Base-by-base conservation (phyloP, 176 grass and related monocot genomes). In the Juncus inflexus region DNA sequence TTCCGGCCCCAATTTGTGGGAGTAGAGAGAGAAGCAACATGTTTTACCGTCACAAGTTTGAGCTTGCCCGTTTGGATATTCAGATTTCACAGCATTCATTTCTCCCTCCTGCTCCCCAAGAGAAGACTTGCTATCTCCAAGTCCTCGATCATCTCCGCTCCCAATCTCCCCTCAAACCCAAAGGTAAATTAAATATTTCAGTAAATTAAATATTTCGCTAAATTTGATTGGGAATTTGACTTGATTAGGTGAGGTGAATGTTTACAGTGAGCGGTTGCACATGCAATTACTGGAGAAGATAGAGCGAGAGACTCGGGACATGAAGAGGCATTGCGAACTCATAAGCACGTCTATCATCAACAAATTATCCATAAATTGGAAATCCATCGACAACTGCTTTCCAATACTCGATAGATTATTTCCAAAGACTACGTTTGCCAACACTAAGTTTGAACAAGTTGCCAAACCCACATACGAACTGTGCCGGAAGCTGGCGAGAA, bases 21-120 rank as follows among this genome's bases (percentile, higher is more conserved):
- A 54, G 51, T n/a, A 54, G n/a, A n/a, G 51, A 54, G 11, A 54
- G 51, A 54, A 54, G 51, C 51, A 54, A 54, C 19, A 1, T 28
- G 3, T 54, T 54, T 54, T 54, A 54, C 51, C 51, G n/a, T n/a
- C 51, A 54, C 51, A 54, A 54, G 51, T 54, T 54, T n/a, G n/a
- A 54, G 51, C 5, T 54, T 2, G 51, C 51, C n/a, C 51, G 9
- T 9, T 54, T 3, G 2, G 51, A 54, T 54, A 9, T 54, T n/a
- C 51, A 8, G 11, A 11, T n/a, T 54, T 54, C 51, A 54, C 11
- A 54, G 51, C n/a, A 11, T 54, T 54, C 51, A 8, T 54, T 11
- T 54, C n/a, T 9, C 51, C 51, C 51, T 54, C 11, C 51, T n/a
- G 9, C 51, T 54, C 11, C 51, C n/a, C 11, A 54, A 11, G 5